Base-by-base conservation (phyloP, 768 basidiomycete genomes). In the Mycena alexandri region DNA sequence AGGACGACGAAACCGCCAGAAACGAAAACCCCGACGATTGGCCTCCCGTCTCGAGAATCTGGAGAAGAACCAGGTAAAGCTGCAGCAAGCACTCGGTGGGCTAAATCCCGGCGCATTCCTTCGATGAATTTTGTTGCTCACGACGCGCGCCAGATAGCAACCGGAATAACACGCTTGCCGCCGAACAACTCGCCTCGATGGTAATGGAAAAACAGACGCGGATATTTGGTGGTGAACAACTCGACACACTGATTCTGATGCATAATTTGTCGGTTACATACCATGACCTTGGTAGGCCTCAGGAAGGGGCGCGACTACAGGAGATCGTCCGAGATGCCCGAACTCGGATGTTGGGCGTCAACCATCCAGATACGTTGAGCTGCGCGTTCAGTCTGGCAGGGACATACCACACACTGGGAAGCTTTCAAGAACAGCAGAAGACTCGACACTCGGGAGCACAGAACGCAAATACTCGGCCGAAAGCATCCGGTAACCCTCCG, bases 331-430 rank as follows among this genome's bases (percentile, higher is more conserved):
- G 29, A 34, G 51, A 53, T 36, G 16, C 33, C 2, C 51, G 51
- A 16, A 7, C 5, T n/a, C 29, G 51, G 21, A 11, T n/a, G 7
- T 16, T 53, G 10, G 33, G 51, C 13, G 51, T 11, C 1, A 33
- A 24, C 7, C 29, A 53, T 53, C 51, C 51, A 17, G 33, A 53
- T 10, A 53, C 51, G 6, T 8, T 53, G 4, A 17, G 51, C 19
- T 53, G 33, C 38, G 41, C 41, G 38, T 55, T 24, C 17, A 42
- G 38, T 38, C 21, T 55, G 19, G 54, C 54, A 16, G 54, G 54
- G n/a, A 42, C 38, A 6, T 42, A 24, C 22, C 54, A 55, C 12
- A 55, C 22, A 36, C 54, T 22, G 33, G 54, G 54, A 42, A n/a
- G 21, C 1, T 42, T 42, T 17, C 21, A 55, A 24, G 54, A 41